phyloP scores from a whole-genome alignment of 495 filamentous ascomycete genomes.

The Lindgomyces ingoldianus region DNA sequence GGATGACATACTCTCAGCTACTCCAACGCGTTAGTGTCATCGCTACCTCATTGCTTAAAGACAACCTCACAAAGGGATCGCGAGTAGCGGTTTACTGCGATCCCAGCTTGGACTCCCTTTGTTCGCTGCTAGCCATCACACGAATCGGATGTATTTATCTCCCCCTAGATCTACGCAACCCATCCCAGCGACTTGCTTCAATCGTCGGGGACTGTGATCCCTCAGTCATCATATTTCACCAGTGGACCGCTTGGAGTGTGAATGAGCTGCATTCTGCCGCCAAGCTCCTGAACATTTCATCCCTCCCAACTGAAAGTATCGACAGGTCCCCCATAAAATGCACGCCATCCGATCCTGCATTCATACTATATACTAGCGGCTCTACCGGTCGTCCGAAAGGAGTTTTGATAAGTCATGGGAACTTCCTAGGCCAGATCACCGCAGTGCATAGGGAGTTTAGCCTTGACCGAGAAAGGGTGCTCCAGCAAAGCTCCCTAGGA shows the following conservation, averaged over 20 bases:
- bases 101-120: not conserved
- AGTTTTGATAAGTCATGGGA: constrained; percentile 81
- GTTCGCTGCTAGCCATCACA: constrained; percentile 6
- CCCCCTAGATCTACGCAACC: not conserved
- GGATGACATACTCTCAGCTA: not conserved
- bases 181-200: not conserved
- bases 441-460: not conserved
- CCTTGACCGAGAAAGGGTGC: not conserved
- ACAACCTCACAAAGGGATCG: not conserved
- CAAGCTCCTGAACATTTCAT: not conserved
- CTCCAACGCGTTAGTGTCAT: not conserved
- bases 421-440: constrained; percentile 53
- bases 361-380: constrained; percentile 98
- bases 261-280: not conserved
- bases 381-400: constrained; percentile 96
- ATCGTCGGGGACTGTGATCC: not conserved
- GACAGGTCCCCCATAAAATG: not conserved
- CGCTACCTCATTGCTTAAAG: not conserved
- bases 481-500: not conserved
- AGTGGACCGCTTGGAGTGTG: not conserved
- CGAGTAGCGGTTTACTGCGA: not conserved
- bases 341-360: constrained; percentile 58
- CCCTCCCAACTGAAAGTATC: not conserved
- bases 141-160: not conserved
- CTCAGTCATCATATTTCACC: not conserved